These are phyloP conservation scores for Phytophthora idaei DNA, from an alignment of 352 stramenopile species.

Conservation along the genomic window DNA sequence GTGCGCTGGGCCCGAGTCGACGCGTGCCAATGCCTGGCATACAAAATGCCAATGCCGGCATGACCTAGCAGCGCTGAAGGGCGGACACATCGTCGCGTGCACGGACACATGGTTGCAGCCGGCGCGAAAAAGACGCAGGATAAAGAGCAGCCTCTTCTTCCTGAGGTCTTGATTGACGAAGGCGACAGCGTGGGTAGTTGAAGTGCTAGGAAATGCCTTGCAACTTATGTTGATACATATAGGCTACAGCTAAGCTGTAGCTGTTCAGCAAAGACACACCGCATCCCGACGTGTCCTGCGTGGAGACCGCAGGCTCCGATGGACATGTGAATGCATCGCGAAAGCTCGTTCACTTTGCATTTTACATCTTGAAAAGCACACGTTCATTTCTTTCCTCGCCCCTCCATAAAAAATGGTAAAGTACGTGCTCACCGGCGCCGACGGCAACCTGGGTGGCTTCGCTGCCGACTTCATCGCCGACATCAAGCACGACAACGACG, in stretches of 20 bases:
- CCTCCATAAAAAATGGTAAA: constrained; percentile 26
- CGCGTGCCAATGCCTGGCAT: constrained; percentile 19
- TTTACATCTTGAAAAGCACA: constrained; percentile 3
- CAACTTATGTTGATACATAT: background rate
- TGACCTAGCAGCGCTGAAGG: constrained; percentile 9
- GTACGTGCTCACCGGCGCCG: constrained; percentile 34
- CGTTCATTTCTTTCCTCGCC: background rate
- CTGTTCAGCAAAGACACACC: constrained; percentile 30
- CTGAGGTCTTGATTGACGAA: constrained; percentile 15
- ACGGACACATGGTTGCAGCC: constrained; percentile 15
- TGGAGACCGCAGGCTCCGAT: too few species aligned
- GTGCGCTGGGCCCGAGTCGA: constrained; percentile 7
- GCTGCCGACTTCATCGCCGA: constrained; percentile 32
- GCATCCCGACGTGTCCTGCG: background rate
- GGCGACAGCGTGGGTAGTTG: background rate
- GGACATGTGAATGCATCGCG: too few species aligned
- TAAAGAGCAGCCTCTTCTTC: too few species aligned
- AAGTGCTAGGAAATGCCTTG: constrained; percentile 2
- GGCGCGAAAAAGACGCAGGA: constrained; percentile 19
- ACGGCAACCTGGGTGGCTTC: constrained; percentile 35
- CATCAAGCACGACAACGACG: constrained; percentile 26
- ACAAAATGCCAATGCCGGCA: constrained; percentile 6
- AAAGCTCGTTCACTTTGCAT: constrained; percentile 18
- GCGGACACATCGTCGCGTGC: constrained; percentile 16
- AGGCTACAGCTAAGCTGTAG: background rate